Evolutionary conservation across 1,284 basidiomycete genomes (phyloP), one percentile per base, ranked within the genome.

Genomic region (Ceraceosorus bombacis): DNA sequence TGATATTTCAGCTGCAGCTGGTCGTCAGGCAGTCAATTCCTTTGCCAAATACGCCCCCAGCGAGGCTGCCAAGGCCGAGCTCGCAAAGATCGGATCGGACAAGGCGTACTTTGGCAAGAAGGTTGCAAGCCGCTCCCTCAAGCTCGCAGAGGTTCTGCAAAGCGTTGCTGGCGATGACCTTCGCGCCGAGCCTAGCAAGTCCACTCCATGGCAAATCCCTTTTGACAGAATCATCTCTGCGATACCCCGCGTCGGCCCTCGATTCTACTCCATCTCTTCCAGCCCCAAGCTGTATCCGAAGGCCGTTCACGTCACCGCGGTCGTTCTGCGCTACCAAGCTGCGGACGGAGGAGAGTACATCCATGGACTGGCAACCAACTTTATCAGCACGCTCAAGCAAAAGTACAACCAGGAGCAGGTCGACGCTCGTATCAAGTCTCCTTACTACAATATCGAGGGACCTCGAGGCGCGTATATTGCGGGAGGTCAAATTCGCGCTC

Each of bases 221-320:
- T 96, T 98, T 77, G 94, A 98, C 78, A 88, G 93, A 72, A 87
- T 98, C 71, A 86, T 98, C 62, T 94, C 92, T 5, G 86, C 88
- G 55, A 86, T 96, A 56, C 87, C 91, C 43, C 90, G 94, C 68
- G 84, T 98, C 17, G 91, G 95, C 76, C 93, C 94, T 46, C 88
- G 94, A 61, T 98, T 89, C 82, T 98, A 96, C 80, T 98, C 95
- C 49, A 98, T 98, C 79, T 96, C 94, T 12, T 96, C 92, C 36
- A 90, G 88, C 64, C 91, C 95, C 54, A 97, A 97, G 79, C 82
- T 97, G 50, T 79, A 90, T 79, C 86, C 92, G 46, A 86, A 85
- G 67, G 82, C 88, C 5, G 89, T 99, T 66, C 94, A 99, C 79
- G 86, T 94, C 72, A 98, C 95, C 15, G 89, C 86, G 58, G 94